These are phyloP conservation scores for Phytopythium kandeliae DNA, from an alignment of 352 stramenopile species.

Conservation along the genomic window DNA sequence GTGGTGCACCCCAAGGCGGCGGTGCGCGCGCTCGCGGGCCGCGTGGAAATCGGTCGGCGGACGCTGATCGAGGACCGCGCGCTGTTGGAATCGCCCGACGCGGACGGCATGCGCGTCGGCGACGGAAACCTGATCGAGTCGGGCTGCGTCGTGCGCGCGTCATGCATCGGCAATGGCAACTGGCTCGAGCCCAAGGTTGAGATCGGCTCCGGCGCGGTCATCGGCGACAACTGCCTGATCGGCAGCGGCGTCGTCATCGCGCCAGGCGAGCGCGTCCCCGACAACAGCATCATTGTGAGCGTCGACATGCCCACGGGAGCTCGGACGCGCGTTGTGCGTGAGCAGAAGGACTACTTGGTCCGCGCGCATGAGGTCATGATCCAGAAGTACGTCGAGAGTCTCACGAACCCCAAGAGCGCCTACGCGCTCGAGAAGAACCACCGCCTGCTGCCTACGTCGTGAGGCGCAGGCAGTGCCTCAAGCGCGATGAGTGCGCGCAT, in stretches of 20 bases:
- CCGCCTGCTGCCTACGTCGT: conserved; percentile 29
- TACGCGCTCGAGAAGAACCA: conserved; percentile 81
- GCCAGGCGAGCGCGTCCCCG: conserved; percentile 45
- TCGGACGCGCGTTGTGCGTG: conserved; percentile 33
- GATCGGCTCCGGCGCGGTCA: conserved; percentile 41
- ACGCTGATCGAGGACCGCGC: conserved; percentile 69
- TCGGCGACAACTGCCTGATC: conserved; percentile 80
- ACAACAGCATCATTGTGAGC: conserved; percentile 72
- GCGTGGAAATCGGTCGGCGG: conserved; percentile 56
- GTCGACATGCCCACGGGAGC: conserved; percentile 28
- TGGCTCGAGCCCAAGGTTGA: conserved; percentile 72
- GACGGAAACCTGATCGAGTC: conserved; percentile 76
- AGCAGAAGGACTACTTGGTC: conserved; percentile 63
- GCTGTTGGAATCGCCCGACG: conserved; percentile 20
- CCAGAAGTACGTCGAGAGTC: conserved; percentile 71
- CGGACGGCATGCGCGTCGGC: conserved; percentile 44
- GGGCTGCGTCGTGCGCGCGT: conserved; percentile 56
- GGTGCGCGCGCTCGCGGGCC: conserved; percentile 24
- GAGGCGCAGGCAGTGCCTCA: too few relatives aligned
- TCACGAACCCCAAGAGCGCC: conserved; percentile 62
- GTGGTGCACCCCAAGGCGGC: conserved; percentile 42
- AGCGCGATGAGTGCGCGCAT: too few relatives aligned
- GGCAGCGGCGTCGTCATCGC: conserved; percentile 74
- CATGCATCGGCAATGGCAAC: conserved; percentile 54
- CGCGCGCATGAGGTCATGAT: conserved; percentile 47